Evolutionary conservation across 345 rosid species (phyloP).

Genomic region (Leavenworthia alabamica): DNA sequence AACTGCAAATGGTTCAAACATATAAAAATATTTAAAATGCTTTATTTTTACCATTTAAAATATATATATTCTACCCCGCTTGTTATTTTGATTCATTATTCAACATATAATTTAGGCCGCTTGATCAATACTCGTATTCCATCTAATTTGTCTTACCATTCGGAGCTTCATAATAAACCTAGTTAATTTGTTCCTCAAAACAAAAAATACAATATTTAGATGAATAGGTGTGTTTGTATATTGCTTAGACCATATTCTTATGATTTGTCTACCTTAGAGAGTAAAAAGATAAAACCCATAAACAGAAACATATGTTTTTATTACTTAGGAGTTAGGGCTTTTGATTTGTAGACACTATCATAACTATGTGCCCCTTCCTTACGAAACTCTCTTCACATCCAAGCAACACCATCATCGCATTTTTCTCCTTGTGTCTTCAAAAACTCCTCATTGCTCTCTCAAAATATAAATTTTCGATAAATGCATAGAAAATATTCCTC

Average conservation of each 20-base stretch:
- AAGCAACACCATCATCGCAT: conserved; percentile 16
- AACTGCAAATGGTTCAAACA: too few relatives aligned
- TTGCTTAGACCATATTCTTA: conserved; percentile 6
- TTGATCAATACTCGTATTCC: too few relatives aligned
- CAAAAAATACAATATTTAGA: not conserved
- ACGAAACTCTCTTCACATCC: conserved; percentile 5
- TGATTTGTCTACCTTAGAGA: conserved; percentile 16
- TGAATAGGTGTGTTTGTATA: too few relatives aligned
- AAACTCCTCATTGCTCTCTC: not conserved
- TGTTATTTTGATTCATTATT: too few relatives aligned
- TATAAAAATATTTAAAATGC: too few relatives aligned
- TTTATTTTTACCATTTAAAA: too few relatives aligned
- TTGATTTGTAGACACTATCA: conserved; percentile 24
- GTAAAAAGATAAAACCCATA: conserved; percentile 2
- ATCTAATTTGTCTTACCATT: too few relatives aligned
- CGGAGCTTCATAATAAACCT: not conserved
- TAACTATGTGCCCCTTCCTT: conserved; percentile 12
- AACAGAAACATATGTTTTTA: conserved; percentile 15
- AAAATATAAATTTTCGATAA: not conserved
- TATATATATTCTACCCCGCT: too few relatives aligned
- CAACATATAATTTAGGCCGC: too few relatives aligned
- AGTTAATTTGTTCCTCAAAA: not conserved
- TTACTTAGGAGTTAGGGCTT: conserved; percentile 15
- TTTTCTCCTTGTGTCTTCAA: not conserved
- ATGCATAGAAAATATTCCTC: not conserved